Percentiles rank a stretch among this genome's conserved stretches.
These are phyloP conservation scores for Psilocybe sp. DNA, from an alignment of 768 basidiomycete genomes.

Conservation along the genomic window DNA sequence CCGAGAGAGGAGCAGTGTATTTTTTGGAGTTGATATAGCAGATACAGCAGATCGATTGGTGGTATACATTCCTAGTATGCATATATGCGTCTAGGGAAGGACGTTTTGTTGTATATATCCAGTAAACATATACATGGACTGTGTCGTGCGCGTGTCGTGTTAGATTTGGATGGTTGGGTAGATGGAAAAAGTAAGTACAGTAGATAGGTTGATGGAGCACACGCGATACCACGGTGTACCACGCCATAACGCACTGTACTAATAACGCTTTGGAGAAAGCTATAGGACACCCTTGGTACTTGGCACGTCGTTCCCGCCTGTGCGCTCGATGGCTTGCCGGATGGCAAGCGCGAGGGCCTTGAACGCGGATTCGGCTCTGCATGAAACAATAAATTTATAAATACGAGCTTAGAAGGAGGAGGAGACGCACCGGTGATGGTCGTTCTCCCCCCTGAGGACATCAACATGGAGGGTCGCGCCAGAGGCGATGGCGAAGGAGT, in stretches of 20 bases:
- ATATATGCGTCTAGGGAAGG: slow-evolving; percentile 9
- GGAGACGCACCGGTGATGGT: slow-evolving; percentile 84
- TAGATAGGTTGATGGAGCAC: no score
- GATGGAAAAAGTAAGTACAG: no score
- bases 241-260: no score
- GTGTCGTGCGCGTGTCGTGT: no score
- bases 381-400: background rate
- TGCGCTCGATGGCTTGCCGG: slow-evolving; percentile 87
- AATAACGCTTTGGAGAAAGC: slow-evolving; percentile 9
- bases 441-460: slow-evolving; percentile 92
- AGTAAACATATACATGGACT: no score
- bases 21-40: slow-evolving; percentile 66
- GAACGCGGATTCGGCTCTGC: slow-evolving; percentile 94
- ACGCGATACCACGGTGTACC: no score
- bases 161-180: no score
- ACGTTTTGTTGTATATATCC: no score
- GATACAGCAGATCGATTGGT: no score
- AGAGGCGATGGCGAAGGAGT: slow-evolving; percentile 96
- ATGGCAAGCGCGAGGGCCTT: slow-evolving; percentile 96
- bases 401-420: background rate
- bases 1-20: slow-evolving; percentile 73
- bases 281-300: slow-evolving; percentile 94
- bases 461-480: slow-evolving; percentile 94
- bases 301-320: slow-evolving; percentile 87
- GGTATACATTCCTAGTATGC: background rate